Conservation (phyloP, 2,329 filamentous ascomycete genomes). For the Colletotrichum horii region DNA sequence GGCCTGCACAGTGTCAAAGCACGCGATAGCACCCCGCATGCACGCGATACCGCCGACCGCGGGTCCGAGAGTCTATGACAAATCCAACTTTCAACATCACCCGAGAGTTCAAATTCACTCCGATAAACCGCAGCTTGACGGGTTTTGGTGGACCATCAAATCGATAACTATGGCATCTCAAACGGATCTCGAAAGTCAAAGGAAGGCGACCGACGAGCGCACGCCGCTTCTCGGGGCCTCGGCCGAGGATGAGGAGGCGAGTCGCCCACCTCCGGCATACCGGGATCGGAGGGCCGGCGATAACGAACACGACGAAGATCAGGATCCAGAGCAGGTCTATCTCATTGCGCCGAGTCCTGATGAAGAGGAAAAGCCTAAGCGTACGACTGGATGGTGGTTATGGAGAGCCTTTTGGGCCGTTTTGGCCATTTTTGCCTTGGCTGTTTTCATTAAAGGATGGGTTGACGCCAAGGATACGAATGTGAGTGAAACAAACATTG, state of each 20-base stretch:
- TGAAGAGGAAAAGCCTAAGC: background rate
- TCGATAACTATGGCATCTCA: background rate
- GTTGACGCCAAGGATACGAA: conserved; percentile 46
- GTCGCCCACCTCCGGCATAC: background rate
- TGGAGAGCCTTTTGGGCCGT: conserved; percentile 43
- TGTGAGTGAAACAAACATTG: conserved; percentile 28
- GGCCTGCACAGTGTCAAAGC: conserved; percentile 1
- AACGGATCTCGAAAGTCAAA: conserved; percentile 5
- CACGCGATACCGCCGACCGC: conserved; percentile 14
- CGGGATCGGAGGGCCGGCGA: background rate
- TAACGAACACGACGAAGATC: background rate
- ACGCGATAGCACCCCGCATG: conserved; percentile 19
- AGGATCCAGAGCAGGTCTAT: conserved; percentile 12
- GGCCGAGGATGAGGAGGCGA: background rate
- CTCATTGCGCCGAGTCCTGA: background rate
- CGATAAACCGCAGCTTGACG: background rate
- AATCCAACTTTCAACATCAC: background rate
- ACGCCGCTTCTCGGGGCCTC: conserved; percentile 26
- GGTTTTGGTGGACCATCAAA: background rate
- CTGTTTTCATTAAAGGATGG: conserved; percentile 50
- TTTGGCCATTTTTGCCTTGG: conserved; percentile 33
- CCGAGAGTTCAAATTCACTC: background rate
- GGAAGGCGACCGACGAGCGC: conserved; percentile 17
- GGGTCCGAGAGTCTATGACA: conserved; percentile 8
- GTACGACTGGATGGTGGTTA: conserved; percentile 31